Evolutionary conservation across 345 rosid species (phyloP).

Genomic region (Aquilaria yunnanensis): DNA sequence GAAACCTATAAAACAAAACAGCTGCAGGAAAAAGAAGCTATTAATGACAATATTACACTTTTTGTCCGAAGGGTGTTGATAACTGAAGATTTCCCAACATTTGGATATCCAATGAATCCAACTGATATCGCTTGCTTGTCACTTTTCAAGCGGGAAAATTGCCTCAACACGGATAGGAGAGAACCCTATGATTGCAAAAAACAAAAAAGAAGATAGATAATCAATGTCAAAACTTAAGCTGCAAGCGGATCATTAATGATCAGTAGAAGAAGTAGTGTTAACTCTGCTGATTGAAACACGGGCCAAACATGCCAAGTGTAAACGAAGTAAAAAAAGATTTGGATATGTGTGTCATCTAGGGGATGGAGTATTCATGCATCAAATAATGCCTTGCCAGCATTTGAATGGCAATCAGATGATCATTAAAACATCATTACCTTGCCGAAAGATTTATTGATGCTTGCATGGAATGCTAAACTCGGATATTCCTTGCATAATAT

Average conservation of each 20-base stretch:
- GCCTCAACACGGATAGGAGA: slow-evolving; percentile 81
- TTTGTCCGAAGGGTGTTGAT: slow-evolving; percentile 93
- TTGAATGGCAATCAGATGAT: too few species aligned
- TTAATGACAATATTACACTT: slow-evolving; percentile 39
- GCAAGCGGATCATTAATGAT: too few species aligned
- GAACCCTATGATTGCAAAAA: slow-evolving; percentile 55
- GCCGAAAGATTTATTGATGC: slow-evolving; percentile 86
- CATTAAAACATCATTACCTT: slow-evolving; percentile 39
- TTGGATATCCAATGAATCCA: slow-evolving; percentile 95
- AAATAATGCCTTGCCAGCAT: too few species aligned
- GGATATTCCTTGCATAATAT: slow-evolving; percentile 87
- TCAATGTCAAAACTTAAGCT: neutral
- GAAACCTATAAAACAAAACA: neutral
- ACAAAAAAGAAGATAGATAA: slow-evolving; percentile 4
- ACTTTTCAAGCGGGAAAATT: slow-evolving; percentile 80
- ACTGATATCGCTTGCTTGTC: slow-evolving; percentile 97
- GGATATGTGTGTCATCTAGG: too few species aligned
- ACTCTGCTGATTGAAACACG: too few species aligned
- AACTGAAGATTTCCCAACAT: slow-evolving; percentile 96
- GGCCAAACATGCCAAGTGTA: too few species aligned
- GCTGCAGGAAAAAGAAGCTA: neutral
- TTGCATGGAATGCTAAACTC: slow-evolving; percentile 95
- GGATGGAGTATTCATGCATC: too few species aligned
- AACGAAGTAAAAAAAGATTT: too few species aligned
- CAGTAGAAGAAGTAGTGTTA: too few species aligned